A percentile compares a stretch with the other conserved stretches of the same genome.
phyloP scores from a whole-genome alignment of 305 asterid genomes.

The Fraxinus xanthoxyloides region DNA sequence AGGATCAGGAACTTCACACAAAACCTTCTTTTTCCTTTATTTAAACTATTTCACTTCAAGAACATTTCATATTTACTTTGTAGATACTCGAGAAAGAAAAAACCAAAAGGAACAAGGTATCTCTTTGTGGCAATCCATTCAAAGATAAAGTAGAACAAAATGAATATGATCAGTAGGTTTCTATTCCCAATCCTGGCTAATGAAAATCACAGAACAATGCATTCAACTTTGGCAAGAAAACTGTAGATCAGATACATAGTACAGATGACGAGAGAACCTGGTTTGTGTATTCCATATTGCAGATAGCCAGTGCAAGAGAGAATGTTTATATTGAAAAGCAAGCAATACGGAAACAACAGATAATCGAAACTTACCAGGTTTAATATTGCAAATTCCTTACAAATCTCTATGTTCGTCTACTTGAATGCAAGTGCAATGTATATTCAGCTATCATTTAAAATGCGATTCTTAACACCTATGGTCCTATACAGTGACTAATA shows the following conservation, averaged over 20 bases:
- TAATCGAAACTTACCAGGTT: not conserved
- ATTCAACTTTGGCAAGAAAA: not conserved
- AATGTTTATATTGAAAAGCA: not conserved
- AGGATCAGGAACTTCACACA: not conserved
- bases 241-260: not conserved
- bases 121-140: not conserved
- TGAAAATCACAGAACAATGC: not conserved
- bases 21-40: not conserved
- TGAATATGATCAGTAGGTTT: not conserved
- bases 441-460: not conserved
- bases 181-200: not conserved
- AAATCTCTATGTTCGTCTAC: not conserved
- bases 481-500: not conserved
- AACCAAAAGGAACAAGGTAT: not conserved
- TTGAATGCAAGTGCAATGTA: not conserved
- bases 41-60: not conserved
- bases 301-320: not conserved
- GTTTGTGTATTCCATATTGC: not conserved
- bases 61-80: not conserved
- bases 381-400: constrained; percentile 1
- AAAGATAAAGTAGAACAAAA: not conserved
- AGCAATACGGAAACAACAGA: not conserved
- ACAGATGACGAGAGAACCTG: not conserved
- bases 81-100: not conserved
- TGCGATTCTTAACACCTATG: not conserved